Conservation (phyloP, 352 stramenopile species). For the Pythium phragmitis region DNA sequence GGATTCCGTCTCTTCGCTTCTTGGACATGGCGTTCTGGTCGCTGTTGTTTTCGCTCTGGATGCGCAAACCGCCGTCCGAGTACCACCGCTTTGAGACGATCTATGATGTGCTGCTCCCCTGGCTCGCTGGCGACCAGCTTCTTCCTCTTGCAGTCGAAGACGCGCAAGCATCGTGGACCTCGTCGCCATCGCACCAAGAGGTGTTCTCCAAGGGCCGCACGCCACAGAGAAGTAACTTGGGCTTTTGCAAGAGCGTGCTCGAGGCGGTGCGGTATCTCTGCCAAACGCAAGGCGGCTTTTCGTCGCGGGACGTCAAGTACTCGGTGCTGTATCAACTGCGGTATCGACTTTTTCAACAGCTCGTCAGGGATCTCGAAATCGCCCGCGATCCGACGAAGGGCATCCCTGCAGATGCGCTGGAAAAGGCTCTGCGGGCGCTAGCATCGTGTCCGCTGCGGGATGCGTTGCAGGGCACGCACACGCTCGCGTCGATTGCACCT, state of each 20-base stretch:
- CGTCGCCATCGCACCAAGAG: background rate
- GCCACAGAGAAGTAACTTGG: constrained; percentile 66
- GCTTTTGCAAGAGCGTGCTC: constrained; percentile 82
- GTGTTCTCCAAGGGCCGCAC: constrained; percentile 37
- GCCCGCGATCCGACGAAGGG: constrained; percentile 54
- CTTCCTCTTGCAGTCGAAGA: constrained; percentile 61
- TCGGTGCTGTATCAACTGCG: constrained; percentile 64
- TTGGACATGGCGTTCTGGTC: constrained; percentile 87
- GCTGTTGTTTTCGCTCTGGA: constrained; percentile 82
- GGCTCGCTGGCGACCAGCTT: constrained; percentile 74
- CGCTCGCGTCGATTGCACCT: constrained; percentile 44
- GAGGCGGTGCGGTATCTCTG: constrained; percentile 77
- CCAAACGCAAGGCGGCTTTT: constrained; percentile 54
- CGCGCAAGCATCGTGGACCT: constrained; percentile 33
- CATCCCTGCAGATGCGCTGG: constrained; percentile 43
- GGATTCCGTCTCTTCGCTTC: constrained; percentile 59
- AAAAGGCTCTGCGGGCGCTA: constrained; percentile 57
- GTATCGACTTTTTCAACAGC: constrained; percentile 61
- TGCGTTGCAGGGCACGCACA: constrained; percentile 70
- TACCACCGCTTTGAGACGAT: constrained; percentile 87
- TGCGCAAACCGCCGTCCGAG: constrained; percentile 80
- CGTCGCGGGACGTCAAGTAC: constrained; percentile 63
- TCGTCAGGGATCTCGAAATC: constrained; percentile 55
- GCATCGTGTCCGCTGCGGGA: constrained; percentile 67
- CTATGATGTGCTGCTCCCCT: constrained; percentile 89